These are phyloP conservation scores for Zarea fungicola DNA, from an alignment of 2,329 filamentous ascomycete genomes.

Conservation along the genomic window DNA sequence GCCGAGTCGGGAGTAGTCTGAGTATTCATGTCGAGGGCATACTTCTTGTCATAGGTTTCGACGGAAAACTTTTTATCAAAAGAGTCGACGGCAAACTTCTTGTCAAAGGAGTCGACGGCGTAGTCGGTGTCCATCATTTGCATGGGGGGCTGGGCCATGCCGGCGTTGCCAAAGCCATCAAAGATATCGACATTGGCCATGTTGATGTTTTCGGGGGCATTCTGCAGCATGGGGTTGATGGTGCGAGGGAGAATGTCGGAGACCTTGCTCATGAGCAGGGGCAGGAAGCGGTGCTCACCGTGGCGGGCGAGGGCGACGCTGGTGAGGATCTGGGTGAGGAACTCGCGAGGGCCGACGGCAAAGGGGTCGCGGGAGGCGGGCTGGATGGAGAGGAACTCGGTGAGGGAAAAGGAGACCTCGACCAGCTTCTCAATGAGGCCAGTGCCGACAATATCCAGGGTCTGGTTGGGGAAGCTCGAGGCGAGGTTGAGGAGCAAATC, in stretches of 20 bases:
- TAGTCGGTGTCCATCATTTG: constrained; percentile 45
- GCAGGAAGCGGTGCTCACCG: constrained; percentile 70
- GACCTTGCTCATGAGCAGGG: constrained; percentile 70
- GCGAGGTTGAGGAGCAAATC: constrained; percentile 62
- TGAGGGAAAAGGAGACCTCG: constrained; percentile 68
- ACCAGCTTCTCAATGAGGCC: constrained; percentile 77
- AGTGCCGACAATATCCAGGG: constrained; percentile 69
- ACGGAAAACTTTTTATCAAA: too few relatives aligned
- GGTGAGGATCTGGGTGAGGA: constrained; percentile 64
- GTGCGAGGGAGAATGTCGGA: constrained; percentile 63
- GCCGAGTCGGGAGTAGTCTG: constrained; percentile 32
- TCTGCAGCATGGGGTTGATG: constrained; percentile 55
- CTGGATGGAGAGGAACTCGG: constrained; percentile 65
- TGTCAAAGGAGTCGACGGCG: constrained; percentile 39
- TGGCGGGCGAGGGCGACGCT: constrained; percentile 67
- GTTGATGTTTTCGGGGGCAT: constrained; percentile 49
- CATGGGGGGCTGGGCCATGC: constrained; percentile 49
- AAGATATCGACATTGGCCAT: constrained; percentile 58
- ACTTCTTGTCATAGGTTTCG: constrained; percentile 38
- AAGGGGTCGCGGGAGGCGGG: constrained; percentile 58
- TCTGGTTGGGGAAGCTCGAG: constrained; percentile 64
- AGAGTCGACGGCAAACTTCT: too few relatives aligned
- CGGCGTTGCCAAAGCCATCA: constrained; percentile 59
- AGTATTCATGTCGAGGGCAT: constrained; percentile 29
- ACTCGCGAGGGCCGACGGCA: constrained; percentile 63